These are phyloP conservation scores for Hypoxylon sp. DNA, from an alignment of 2,329 filamentous ascomycete species.

Conservation along the genomic window DNA sequence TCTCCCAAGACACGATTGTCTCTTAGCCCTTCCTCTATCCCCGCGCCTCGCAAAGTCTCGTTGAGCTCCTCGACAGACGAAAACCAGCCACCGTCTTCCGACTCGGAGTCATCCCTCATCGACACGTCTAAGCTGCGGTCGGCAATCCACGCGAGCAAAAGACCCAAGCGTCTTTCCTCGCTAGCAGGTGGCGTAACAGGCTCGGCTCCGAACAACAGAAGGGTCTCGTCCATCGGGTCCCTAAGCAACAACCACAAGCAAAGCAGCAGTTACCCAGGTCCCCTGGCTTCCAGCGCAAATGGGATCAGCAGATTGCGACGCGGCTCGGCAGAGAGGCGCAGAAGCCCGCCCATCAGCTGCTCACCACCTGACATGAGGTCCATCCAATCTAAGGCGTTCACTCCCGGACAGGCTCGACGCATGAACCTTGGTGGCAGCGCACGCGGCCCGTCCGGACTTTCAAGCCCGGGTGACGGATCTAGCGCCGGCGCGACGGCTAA, in stretches of 20 bases:
- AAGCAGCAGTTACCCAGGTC: constrained; percentile 49
- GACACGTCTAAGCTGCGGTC: constrained; percentile 64
- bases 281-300: constrained; percentile 60
- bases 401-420: constrained; percentile 63
- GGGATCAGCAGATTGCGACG: constrained; percentile 64
- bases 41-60: constrained; percentile 34
- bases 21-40: constrained; percentile 47
- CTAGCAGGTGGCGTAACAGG: constrained; percentile 41
- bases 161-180: constrained; percentile 52
- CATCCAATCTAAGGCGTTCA: constrained; percentile 53
- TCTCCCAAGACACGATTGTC: constrained; percentile 53
- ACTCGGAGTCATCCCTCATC: constrained; percentile 60
- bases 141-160: constrained; percentile 63
- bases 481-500: constrained; percentile 39
- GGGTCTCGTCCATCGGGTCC: constrained; percentile 57
- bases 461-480: constrained; percentile 38
- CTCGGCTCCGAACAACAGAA: constrained; percentile 45
- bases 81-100: constrained; percentile 60
- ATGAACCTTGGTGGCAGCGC: constrained; percentile 59
- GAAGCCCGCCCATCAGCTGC: constrained; percentile 63
- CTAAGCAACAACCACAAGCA: constrained; percentile 47
- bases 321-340: constrained; percentile 59
- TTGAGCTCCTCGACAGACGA: constrained; percentile 54
- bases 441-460: constrained; percentile 27
- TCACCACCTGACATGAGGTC: constrained; percentile 53